Conservation (phyloP, 2,329 filamentous ascomycete genomes). For the Claviceps sp. region DNA sequence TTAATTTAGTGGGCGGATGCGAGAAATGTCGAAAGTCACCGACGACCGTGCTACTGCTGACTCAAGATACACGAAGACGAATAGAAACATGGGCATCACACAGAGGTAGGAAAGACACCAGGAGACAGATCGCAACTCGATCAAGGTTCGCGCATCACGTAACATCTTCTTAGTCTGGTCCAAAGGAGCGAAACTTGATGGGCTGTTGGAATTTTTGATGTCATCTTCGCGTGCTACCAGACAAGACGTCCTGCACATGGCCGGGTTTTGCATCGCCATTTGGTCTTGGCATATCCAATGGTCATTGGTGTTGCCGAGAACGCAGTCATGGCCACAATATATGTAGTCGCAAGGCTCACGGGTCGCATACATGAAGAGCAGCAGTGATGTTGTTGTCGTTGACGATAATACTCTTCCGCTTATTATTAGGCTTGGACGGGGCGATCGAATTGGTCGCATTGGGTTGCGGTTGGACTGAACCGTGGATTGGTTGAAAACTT, state of each 20-base stretch:
- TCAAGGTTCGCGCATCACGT: neutral
- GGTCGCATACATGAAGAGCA: too few relatives aligned
- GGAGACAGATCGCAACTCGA: neutral
- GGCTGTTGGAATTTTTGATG: neutral
- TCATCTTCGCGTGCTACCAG: neutral
- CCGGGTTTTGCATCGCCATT: neutral
- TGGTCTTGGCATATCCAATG: neutral
- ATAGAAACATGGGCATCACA: neutral
- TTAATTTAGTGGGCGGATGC: neutral
- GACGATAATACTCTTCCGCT: neutral
- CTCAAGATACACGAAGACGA: neutral
- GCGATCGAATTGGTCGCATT: too few relatives aligned
- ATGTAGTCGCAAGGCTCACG: conserved; percentile 12
- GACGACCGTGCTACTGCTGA: too few relatives aligned
- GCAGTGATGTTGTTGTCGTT: neutral
- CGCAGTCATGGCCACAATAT: conserved; percentile 11
- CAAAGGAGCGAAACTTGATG: neutral
- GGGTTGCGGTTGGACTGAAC: too few relatives aligned
- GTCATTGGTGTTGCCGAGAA: neutral
- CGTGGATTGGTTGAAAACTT: neutral
- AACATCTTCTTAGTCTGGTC: neutral
- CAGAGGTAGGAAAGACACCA: neutral
- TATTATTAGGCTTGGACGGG: conserved; percentile 1
- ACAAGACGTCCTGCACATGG: neutral
- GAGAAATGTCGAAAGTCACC: neutral